Evolutionary conservation across 805 yeast species (phyloP).

Genomic region (Suhomyces emberorum): DNA sequence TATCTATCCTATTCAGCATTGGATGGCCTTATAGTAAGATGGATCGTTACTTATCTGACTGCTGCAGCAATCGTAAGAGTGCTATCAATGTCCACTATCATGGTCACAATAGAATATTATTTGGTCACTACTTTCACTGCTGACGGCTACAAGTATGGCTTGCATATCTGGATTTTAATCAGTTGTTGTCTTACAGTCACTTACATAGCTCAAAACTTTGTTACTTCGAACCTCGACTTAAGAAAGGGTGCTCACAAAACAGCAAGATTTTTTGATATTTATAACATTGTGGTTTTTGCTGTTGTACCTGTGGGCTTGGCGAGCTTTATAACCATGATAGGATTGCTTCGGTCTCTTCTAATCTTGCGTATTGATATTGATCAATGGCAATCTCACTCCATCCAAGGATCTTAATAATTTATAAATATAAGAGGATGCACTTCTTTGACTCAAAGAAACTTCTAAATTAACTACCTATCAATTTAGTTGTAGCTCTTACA

Average conservation of each 20-base stretch:
- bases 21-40: slow-evolving; percentile 86
- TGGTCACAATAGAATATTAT: slow-evolving; percentile 67
- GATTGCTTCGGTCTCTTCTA: slow-evolving; percentile 68
- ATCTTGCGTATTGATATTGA: slow-evolving; percentile 67
- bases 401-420: no score
- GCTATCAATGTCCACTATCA: slow-evolving; percentile 73
- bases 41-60: slow-evolving; percentile 89
- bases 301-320: slow-evolving; percentile 98
- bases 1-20: slow-evolving; percentile 79
- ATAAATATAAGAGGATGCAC: no score
- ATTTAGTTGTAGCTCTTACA: no score
- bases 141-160: slow-evolving; percentile 64
- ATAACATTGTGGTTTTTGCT: slow-evolving; percentile 89
- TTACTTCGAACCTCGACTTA: slow-evolving; percentile 69
- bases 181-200: slow-evolving; percentile 78
- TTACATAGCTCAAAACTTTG: slow-evolving; percentile 82
- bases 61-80: slow-evolving; percentile 86
- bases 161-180: slow-evolving; percentile 91
- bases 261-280: slow-evolving; percentile 76
- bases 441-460: no score
- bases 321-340: slow-evolving; percentile 88
- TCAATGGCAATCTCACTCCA: slow-evolving; percentile 2
- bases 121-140: slow-evolving; percentile 61
- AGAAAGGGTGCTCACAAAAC: slow-evolving; percentile 38
- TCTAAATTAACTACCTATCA: no score